Evolutionary conservation across 208 protist species (phyloP), one percentile per base, ranked within the genome.

Genomic region (Leptomonas seymouri): DNA sequence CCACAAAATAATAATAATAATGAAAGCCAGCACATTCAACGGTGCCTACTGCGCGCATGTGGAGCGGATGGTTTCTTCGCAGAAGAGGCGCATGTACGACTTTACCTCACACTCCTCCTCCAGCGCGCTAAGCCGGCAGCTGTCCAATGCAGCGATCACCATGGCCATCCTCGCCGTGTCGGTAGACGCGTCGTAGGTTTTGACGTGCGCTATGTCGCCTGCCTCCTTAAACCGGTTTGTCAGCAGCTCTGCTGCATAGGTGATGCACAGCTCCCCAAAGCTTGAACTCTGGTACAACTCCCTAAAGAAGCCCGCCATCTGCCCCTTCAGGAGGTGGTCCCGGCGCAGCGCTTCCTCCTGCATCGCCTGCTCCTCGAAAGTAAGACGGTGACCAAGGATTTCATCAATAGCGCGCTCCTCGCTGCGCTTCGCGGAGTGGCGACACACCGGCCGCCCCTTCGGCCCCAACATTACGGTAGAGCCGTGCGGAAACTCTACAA

Each of bases 81-180:
- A 91, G 58, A 96, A 92, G 48, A 93, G 72, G 36, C 75, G 77
- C 57, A 92, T 56, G 74, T 91, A 89, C 54, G 74, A 63, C 45
- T 46, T 73, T n/a, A 96, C 75, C 18, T 78, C 80, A 63, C 89
- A 91, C 39, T 96, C 86, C 14, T 78, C 65, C 48, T 93, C 86
- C 50, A 86, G 69, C 34, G 84, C 34, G 23, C 65, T 54, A 56
- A 91, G 73, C 4, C 87, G 84, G 42, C 77, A 62, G 27, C 66
- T 75, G 57, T 96, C 90, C 16, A 96, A 62, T 16, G 69, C 62
- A 16, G 86, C 62, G 41, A 90, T 80, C 49, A 87, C 62, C 57
- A 88, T 80, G n/a, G 81, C 59, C 74, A 87, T 73, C 48, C 83
- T 78, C 20, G 77, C 83, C 31, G 82, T 81, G 58, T 87, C 84